Evolutionary conservation across 192 early-diverging fungal species (phyloP).

Genomic region (Umbelopsis vinacea): DNA sequence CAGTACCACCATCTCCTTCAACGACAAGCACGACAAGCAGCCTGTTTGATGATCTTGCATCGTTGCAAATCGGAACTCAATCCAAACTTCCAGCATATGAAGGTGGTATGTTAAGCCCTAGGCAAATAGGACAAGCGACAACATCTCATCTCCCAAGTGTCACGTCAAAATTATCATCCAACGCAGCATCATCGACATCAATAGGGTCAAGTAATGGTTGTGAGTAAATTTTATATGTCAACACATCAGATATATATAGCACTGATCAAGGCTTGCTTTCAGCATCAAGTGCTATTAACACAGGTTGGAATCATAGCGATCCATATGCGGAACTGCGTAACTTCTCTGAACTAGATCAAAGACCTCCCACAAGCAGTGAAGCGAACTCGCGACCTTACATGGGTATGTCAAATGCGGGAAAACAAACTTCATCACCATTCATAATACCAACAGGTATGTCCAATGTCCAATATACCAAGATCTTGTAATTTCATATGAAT

Average conservation of each 20-base stretch:
- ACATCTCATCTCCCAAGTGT: neutral
- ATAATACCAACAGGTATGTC: no score
- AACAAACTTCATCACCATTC: no score
- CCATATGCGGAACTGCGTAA: conserved; percentile 14
- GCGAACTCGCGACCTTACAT: neutral
- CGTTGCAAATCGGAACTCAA: neutral
- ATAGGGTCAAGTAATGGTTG: neutral
- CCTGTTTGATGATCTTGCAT: conserved; percentile 15
- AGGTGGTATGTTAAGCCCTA: conserved; percentile 21
- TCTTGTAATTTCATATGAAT: no score
- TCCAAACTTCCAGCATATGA: neutral
- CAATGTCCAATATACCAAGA: no score
- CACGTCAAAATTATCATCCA: neutral
- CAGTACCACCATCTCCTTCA: neutral
- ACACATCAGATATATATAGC: neutral
- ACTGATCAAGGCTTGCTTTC: neutral
- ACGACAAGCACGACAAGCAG: neutral
- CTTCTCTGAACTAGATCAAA: neutral
- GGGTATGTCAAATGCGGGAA: neutral
- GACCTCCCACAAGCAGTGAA: neutral
- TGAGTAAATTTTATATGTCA: neutral
- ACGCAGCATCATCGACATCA: neutral
- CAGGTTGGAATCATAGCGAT: conserved; percentile 9
- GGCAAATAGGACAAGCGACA: neutral
- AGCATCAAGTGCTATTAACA: neutral